Conservation (phyloP, 306 rosid genomes). For the Glycine latifolia region DNA sequence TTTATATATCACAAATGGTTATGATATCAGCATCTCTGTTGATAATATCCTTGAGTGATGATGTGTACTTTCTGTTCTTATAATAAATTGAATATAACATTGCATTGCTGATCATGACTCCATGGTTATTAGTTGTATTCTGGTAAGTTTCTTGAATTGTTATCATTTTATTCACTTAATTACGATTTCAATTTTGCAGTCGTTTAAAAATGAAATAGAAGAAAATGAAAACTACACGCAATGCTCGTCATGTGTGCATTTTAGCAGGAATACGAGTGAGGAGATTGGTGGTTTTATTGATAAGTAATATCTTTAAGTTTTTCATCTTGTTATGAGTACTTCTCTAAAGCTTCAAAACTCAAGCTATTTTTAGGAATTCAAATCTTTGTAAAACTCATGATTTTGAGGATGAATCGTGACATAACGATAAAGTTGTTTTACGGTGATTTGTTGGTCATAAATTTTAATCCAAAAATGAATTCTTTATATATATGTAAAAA, state of each 20-base stretch:
- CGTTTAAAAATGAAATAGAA: neutral
- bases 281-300: neutral
- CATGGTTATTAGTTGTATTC: neutral
- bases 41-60: neutral
- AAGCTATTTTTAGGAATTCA: no score
- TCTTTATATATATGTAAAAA: no score
- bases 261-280: neutral
- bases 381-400: no score
- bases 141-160: neutral
- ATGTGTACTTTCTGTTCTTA: neutral
- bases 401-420: no score
- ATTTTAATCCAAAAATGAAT: no score
- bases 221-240: neutral
- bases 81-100: neutral
- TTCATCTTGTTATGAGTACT: no score
- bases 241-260: neutral
- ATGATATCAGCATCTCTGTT: neutral
- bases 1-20: neutral
- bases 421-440: no score
- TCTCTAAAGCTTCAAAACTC: no score
- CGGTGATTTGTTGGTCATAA: no score
- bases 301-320: no score
- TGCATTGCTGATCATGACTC: neutral
- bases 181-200: neutral
- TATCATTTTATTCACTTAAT: neutral